A percentile compares a stretch with the other conserved stretches of the same genome.
Evolutionary conservation across 768 basidiomycete genomes (phyloP).

Genomic region (Mycena vitilis): DNA sequence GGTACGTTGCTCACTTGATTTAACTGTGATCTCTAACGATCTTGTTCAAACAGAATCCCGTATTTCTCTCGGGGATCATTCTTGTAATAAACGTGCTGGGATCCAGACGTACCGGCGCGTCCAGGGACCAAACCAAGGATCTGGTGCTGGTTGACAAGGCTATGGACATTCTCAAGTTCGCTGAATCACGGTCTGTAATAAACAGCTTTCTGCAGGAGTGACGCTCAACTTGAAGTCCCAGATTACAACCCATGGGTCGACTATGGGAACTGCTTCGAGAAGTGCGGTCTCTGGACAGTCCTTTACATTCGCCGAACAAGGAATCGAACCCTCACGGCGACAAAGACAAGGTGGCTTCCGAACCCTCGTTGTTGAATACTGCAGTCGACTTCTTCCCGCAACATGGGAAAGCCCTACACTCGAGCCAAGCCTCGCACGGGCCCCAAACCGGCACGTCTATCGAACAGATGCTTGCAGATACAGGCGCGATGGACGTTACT

Average conservation of each 20-base stretch:
- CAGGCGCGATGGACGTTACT: background rate
- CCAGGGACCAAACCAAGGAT: constrained; percentile 9
- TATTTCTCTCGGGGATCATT: constrained; percentile 16
- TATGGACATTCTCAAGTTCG: constrained; percentile 13
- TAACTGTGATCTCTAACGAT: no score
- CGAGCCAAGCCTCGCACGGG: background rate
- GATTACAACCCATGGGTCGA: background rate
- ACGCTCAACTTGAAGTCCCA: background rate
- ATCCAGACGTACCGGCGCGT: constrained; percentile 15
- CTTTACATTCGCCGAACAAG: background rate
- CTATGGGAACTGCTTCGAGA: constrained; percentile 5
- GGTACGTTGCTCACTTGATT: constrained; percentile 7
- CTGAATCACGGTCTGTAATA: constrained; percentile 16
- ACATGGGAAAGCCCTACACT: background rate
- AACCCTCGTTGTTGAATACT: background rate
- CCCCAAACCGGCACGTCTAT: constrained; percentile 10
- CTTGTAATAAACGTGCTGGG: constrained; percentile 4
- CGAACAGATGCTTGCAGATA: constrained; percentile 19
- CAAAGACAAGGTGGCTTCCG: background rate
- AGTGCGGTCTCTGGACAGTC: background rate
- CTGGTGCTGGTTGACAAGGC: background rate
- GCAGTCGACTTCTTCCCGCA: background rate
- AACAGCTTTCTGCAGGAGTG: background rate
- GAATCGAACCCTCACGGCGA: background rate
- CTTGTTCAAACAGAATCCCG: background rate